phyloP scores from a whole-genome alignment of 257 asterid genomes.

The Rhazya stricta region DNA sequence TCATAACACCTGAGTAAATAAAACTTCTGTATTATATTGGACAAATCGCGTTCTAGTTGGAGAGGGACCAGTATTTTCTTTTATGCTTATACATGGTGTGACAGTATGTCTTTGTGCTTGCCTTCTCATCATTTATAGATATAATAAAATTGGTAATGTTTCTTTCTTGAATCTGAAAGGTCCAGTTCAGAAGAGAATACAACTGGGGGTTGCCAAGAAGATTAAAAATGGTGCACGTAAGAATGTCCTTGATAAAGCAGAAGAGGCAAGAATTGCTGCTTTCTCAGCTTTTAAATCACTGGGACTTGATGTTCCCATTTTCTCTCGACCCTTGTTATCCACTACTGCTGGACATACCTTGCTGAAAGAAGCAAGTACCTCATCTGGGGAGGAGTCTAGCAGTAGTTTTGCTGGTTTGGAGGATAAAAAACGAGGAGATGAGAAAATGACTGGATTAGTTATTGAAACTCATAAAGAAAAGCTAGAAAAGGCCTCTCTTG shows the following conservation, averaged over 20 bases:
- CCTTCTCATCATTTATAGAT: background rate
- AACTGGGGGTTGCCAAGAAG: constrained; percentile 83
- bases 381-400: constrained; percentile 68
- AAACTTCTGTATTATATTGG: background rate
- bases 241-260: constrained; percentile 94
- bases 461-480: constrained; percentile 31
- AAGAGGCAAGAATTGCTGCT: constrained; percentile 94
- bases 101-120: background rate
- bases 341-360: constrained; percentile 36
- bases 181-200: constrained; percentile 61
- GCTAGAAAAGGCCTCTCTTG: constrained; percentile 26
- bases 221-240: constrained; percentile 91
- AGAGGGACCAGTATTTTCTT: background rate
- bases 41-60: background rate
- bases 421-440: constrained; percentile 32
- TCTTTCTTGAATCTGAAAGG: constrained; percentile 35
- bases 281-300: constrained; percentile 89
- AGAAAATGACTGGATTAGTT: constrained; percentile 21
- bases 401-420: constrained; percentile 45
- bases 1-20: background rate
- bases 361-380: constrained; percentile 40
- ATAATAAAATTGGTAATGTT: constrained; percentile 16
- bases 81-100: background rate
- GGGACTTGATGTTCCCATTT: constrained; percentile 66
- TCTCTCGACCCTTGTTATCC: constrained; percentile 50